Base-by-base conservation (phyloP, 768 basidiomycete genomes). In the Coprinellus aureogranulatus region DNA sequence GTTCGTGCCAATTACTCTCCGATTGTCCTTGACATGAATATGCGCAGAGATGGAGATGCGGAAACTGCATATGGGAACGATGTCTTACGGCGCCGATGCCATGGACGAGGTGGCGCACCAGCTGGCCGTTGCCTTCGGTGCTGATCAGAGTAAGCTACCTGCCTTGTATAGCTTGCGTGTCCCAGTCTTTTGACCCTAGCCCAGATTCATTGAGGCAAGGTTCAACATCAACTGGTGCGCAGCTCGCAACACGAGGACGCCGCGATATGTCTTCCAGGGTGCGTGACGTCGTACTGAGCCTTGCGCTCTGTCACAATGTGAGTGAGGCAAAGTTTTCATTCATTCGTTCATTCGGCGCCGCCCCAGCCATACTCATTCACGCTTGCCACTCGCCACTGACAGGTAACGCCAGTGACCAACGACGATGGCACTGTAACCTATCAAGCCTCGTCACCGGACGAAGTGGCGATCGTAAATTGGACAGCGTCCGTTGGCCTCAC, bases 31-130 rank as follows among this genome's bases (percentile, higher is more conserved):
- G 8, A 28, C 22, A 42, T 39, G 56, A 25, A 34, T 26, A 22
- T 56, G 40, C 18, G 3, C 70, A 98, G 96, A 98, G 70, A 99
- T 99, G 97, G 96, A 98, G 72, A 91, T 98, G 90, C 94, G 89
- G 79, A 99, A 97, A 70, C 77, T 99, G 27, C 97, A 98, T 66
- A 92, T 98, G 89, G 97, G 97, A 4, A 99, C 97, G 1, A 92
- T 98, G 83, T 95, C 93, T 0, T 99, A 95, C 66, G 95, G 92
- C 1, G 88, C 78, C 61, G 97, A 99, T 65, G 89, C 97, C n/a
- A 98, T 99, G 96, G 97, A 99, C 65, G 97, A 99, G 68, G 93
- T 98, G 23, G 84, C 88, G 1, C 92, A 92, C 75, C 93, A 98
- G 63, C 78, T 99, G n/a, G 84, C 86, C 14, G 77, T 87, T 50